phyloP scores from a whole-genome alignment of 495 filamentous ascomycete genomes.

The Pyronema domesticum region DNA sequence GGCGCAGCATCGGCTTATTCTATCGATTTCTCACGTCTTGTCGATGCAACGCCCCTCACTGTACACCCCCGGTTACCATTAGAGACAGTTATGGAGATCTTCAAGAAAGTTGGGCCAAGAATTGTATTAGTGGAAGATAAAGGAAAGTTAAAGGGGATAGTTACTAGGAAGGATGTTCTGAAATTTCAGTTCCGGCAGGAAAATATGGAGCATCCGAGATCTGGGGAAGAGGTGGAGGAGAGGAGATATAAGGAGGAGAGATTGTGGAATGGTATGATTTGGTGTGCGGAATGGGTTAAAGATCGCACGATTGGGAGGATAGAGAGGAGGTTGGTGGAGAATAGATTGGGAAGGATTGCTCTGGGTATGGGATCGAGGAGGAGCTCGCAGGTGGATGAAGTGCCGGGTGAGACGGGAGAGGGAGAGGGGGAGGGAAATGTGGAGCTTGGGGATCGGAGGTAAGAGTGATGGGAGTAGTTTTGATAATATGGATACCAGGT shows the following conservation, averaged over 20 bases:
- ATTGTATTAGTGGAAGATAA: conserved; percentile 86
- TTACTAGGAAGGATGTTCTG: conserved; percentile 92
- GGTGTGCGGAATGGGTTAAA: conserved; percentile 38
- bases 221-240: conserved; percentile 28
- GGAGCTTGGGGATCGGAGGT: too few relatives aligned
- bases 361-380: too few relatives aligned
- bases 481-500: too few relatives aligned
- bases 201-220: conserved; percentile 57
- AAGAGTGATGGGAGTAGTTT: too few relatives aligned
- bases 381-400: too few relatives aligned
- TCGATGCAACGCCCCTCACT: conserved; percentile 76
- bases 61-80: conserved; percentile 83
- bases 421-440: neutral
- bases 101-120: conserved; percentile 93
- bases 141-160: conserved; percentile 62
- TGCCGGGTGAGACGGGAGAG: neutral
- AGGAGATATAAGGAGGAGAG: conserved; percentile 40
- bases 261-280: conserved; percentile 48
- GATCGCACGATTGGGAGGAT: conserved; percentile 27
- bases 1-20: conserved; percentile 24
- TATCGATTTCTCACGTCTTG: conserved; percentile 73
- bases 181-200: conserved; percentile 97
- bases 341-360: neutral
- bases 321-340: conserved; percentile 24
- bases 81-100: conserved; percentile 96